Conservation (phyloP, 1,284 basidiomycete species). For the Cryptococcus sp. region DNA sequence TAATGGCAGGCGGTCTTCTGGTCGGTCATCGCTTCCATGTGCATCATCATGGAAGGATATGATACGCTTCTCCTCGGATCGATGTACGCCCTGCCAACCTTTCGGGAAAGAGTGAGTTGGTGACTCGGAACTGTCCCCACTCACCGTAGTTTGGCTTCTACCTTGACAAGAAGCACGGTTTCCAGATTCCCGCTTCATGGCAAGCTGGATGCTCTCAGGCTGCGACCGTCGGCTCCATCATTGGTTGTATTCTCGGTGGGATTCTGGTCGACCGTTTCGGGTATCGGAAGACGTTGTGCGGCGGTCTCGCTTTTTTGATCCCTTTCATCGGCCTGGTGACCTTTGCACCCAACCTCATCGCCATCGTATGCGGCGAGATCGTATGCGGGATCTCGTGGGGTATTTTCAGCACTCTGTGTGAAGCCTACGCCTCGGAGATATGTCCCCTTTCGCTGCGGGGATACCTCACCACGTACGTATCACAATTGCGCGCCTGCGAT, state of each 20-base stretch:
- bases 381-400: constrained; percentile 46
- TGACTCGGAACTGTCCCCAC: too few species aligned
- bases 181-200: constrained; percentile 15
- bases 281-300: constrained; percentile 10
- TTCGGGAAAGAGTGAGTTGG: too few species aligned
- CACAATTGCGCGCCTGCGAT: background rate
- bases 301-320: constrained; percentile 26
- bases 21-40: too few species aligned
- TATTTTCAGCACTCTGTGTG: constrained; percentile 45
- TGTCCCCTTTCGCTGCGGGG: constrained; percentile 36
- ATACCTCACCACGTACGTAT: constrained; percentile 32
- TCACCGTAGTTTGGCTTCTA: background rate
- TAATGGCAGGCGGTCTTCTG: too few species aligned
- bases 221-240: background rate
- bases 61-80: background rate
- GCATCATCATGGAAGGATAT: too few species aligned
- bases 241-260: background rate
- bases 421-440: constrained; percentile 51
- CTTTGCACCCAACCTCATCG: constrained; percentile 38
- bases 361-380: constrained; percentile 33
- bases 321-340: constrained; percentile 27
- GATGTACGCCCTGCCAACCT: background rate
- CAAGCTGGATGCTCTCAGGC: constrained; percentile 16
- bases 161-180: background rate
- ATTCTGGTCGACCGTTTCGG: background rate